Percentiles rank a stretch among this genome's conserved stretches.
Evolutionary conservation across 1,284 basidiomycete genomes (phyloP).

Genomic region (Ceratobasidium theobromae): DNA sequence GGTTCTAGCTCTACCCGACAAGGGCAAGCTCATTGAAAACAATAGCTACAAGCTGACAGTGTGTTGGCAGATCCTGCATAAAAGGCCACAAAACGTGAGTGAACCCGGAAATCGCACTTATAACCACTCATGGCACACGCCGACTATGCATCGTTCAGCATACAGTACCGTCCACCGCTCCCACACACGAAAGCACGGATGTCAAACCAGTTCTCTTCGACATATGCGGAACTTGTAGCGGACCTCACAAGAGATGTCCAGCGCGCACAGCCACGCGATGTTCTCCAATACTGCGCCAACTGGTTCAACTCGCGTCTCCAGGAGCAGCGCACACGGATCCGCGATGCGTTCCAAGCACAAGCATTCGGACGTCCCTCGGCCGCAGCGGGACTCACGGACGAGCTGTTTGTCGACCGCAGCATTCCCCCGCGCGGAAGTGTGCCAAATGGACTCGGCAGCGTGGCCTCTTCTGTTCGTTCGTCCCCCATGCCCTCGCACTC

Average conservation of each 20-base stretch:
- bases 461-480: conserved; percentile 11
- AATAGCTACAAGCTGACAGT: conserved; percentile 14
- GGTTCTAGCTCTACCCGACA: neutral
- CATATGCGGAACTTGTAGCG: conserved; percentile 75
- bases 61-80: too few relatives aligned
- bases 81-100: too few relatives aligned
- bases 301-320: conserved; percentile 92
- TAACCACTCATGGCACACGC: neutral
- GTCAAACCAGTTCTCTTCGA: conserved; percentile 48
- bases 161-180: conserved; percentile 1
- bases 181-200: neutral
- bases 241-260: conserved; percentile 87
- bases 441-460: neutral
- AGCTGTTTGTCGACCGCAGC: conserved; percentile 61
- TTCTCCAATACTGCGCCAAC: conserved; percentile 91
- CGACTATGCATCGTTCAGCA: conserved; percentile 24
- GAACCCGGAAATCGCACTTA: neutral
- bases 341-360: conserved; percentile 54
- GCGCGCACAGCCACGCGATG: conserved; percentile 82
- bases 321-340: conserved; percentile 72
- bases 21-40: conserved; percentile 2
- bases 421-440: neutral
- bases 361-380: conserved; percentile 29
- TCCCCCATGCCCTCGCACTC: conserved; percentile 30
- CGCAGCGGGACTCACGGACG: conserved; percentile 52